Base-by-base conservation (phyloP, 2,329 filamentous ascomycete species). In the Fusarium sp. region DNA sequence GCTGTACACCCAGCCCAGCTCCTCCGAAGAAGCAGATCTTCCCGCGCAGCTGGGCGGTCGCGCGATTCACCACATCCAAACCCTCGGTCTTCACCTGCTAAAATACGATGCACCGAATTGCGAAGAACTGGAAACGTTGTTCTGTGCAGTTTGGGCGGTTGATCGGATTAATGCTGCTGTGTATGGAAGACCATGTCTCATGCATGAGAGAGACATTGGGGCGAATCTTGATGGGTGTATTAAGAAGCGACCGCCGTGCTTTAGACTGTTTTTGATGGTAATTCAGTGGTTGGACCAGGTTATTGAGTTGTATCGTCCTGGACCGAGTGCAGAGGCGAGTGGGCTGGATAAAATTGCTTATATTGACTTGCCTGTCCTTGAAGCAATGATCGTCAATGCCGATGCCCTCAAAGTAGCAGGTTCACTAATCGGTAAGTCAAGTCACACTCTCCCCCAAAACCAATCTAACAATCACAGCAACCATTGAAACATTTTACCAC, bases 401-500 rank as follows among this genome's bases (percentile, higher is more conserved):
- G 85, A 84, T 17, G 87, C 87, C 0, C 80, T 85, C 32, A 83
- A 83, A 52, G 82, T 87, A 8, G 80, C 86, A 1, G 84, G 84
- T 2, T 81, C 80, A 26, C 79, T 87, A 12, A 82, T 89, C 13
- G 85, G 86, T 88, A 67, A 68, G 82, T 77, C 12, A 30, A 30
- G 10, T 11, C 7, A 11, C 2, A 1, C 7, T 15, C 55, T 6
- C 40, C 2, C 1, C 5, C 20, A 12, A 26, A 7, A 9, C 46
- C 17, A 15, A 15, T 2, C 76, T 81, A 49, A 81, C 60, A 30
- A 2, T 6, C 9, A 8, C 40, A 89, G 88, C 85, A 11, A 90
- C 89, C 0, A 83, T 91, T 10, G 89, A 91, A 70, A 85, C 87
- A 2, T 85, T 91, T 18, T 91, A 91, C 72, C 88, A 91, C 71